Base-by-base conservation (phyloP, 2,329 filamentous ascomycete species). In the Scedosporium boydii region DNA sequence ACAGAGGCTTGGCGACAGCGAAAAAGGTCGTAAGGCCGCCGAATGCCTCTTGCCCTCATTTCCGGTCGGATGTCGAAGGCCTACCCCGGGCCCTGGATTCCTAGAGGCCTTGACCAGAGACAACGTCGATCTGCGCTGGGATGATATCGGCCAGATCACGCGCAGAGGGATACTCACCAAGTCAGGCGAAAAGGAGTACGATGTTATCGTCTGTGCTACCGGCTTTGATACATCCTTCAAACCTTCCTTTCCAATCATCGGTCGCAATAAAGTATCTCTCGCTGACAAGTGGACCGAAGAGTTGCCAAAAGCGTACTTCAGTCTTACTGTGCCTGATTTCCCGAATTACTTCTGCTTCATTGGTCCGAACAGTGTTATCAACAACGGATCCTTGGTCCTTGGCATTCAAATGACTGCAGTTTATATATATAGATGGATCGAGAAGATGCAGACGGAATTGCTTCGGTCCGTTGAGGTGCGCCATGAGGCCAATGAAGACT, bases 161-260 rank as follows among this genome's bases (percentile, higher is more conserved):
- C 73, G 76, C 44, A 83, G 76, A 0, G 85, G 85, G 0, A 86
- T 89, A 56, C 78, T 83, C 66, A 87, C 83, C 0, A 72, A 70
- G 0, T 85, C 88, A 65, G 86, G 85, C 1, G 69, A 69, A 0
- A 75, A 81, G 2, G 77, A 83, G 16, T 84, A 87, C 0, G 87
- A 89, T 64, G 83, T 83, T 12, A 76, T 89, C 4, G 84, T 90
- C 66, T 90, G 86, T 67, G 84, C 86, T 1, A 91, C 88, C 0
- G 88, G 88, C 1, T 84, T 85, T 6, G 86, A 88, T 65, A 77
- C 80, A 10, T 79, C 84, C 65, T 77, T 82, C 71, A 74, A 80
- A 0, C 85, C 85, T 0, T 80, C 80, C 0, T 90, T 90, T 65
- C 76, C 83, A 0, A 82, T 90, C 65, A 75, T 77, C 26, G 81